phyloP scores from a whole-genome alignment of 108 stramenopile species.

The Conticribra guillardii region DNA sequence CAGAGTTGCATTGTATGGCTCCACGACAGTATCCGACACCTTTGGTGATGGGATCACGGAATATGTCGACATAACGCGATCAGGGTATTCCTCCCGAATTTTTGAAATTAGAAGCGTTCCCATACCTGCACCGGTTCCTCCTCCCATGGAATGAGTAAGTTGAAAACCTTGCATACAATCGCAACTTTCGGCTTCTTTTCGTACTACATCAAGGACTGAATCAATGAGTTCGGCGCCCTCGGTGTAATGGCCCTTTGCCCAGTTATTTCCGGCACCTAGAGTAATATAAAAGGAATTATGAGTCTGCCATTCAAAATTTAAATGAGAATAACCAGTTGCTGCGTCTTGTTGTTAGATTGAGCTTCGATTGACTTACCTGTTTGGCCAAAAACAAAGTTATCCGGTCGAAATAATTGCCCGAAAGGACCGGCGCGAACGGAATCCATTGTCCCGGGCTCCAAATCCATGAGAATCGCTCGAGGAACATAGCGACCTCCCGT shows the following conservation, averaged over 20 bases:
- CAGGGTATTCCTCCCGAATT: constrained; percentile 90
- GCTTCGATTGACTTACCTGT: constrained; percentile 27
- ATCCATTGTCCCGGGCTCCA: constrained; percentile 88
- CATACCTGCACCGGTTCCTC: constrained; percentile 87
- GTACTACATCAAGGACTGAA: constrained; percentile 79
- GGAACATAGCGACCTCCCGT: constrained; percentile 83
- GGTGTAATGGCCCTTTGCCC: constrained; percentile 93
- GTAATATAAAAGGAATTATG: too few relatives aligned
- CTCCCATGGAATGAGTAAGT: constrained; percentile 89
- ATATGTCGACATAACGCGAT: constrained; percentile 90
- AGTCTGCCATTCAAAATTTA: too few relatives aligned
- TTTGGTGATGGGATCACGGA: constrained; percentile 84
- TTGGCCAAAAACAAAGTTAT: constrained; percentile 90
- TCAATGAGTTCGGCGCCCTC: constrained; percentile 89
- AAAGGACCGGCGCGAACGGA: constrained; percentile 79
- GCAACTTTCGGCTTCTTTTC: constrained; percentile 88
- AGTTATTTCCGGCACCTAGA: constrained; percentile 91
- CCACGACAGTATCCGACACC: constrained; percentile 87
- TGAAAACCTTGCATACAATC: constrained; percentile 89
- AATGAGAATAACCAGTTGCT: too few relatives aligned
- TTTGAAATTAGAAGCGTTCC: constrained; percentile 85
- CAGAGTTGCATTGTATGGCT: constrained; percentile 88
- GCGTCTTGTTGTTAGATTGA: too few relatives aligned
- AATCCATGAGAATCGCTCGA: constrained; percentile 77
- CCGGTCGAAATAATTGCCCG: constrained; percentile 83